Conservation (phyloP, 1,284 basidiomycete species). For the Calocybe gambosa region DNA sequence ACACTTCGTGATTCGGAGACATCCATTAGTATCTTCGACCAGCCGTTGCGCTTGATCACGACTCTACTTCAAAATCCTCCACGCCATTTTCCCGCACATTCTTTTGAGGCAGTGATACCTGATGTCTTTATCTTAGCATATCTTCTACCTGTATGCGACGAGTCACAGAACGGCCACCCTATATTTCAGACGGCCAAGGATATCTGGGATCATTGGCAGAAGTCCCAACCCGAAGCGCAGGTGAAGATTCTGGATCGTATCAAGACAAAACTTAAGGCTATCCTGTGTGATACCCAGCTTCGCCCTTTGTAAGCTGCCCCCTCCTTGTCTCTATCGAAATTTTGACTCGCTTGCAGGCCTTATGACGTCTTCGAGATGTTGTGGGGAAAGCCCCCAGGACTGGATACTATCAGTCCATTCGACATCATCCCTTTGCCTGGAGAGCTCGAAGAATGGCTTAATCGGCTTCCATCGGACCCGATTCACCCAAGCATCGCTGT, state of each 20-base stretch:
- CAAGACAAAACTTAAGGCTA: conserved; percentile 33
- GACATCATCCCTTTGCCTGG: conserved; percentile 50
- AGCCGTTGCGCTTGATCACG: conserved; percentile 31
- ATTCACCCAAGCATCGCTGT: conserved; percentile 57
- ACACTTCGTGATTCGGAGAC: conserved; percentile 26
- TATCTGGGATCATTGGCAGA: conserved; percentile 37
- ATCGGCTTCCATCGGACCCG: conserved; percentile 39
- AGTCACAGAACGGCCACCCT: conserved; percentile 12
- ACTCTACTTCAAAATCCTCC: conserved; percentile 23
- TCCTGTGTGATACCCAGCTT: conserved; percentile 38
- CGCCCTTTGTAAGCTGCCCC: conserved; percentile 31
- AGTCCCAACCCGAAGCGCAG: conserved; percentile 19
- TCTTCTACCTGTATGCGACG: conserved; percentile 34
- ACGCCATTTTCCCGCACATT: conserved; percentile 10
- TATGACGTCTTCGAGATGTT: conserved; percentile 39
- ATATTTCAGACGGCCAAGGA: conserved; percentile 23
- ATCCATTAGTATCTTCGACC: conserved; percentile 20
- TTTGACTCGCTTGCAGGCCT: conserved; percentile 30
- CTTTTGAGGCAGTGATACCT: conserved; percentile 27
- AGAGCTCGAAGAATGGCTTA: conserved; percentile 44
- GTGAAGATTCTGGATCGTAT: conserved; percentile 27
- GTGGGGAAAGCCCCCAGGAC: conserved; percentile 23
- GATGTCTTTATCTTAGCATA: conserved; percentile 44
- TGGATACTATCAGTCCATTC: conserved; percentile 29
- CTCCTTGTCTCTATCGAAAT: not conserved